Base-by-base conservation (phyloP, 2,329 filamentous ascomycete species). In the Epichloe gansuensis region DNA sequence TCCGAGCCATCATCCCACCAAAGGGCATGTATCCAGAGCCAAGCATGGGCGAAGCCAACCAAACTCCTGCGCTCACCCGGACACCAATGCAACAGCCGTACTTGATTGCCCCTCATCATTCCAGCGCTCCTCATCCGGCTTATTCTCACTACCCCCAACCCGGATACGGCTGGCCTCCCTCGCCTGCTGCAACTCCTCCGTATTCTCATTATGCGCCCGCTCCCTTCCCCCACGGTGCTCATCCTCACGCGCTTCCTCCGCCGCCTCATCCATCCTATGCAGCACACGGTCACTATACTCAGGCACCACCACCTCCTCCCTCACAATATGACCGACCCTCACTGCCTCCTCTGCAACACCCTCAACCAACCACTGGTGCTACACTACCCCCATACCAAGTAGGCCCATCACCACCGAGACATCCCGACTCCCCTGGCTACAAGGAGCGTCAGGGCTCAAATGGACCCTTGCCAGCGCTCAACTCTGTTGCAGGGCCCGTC, bases 21-120 rank as follows among this genome's bases (percentile, higher is more conserved):
- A 96, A 95, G 74, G 91, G 90, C 64, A 89, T 97, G 81, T 98
- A 98, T 66, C 93, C 93, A 0, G 93, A 98, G 68, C 95, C 91
- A 1, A 95, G 89, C 45, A 82, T 96, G 59, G 88, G 89, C 63
- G 91, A 96, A 62, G 77, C 84, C 56, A 85, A 85, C 64, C 85
- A 84, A 53, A 82, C 89, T 13, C 88, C 90, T 12, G 84, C 87
- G 3, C 80, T 94, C 40, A 91, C 89, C 12, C 80, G 89, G 58
- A 80, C 85, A 0, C 89, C 82, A 3, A 82, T 85, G 73, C 77
- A 70, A 52, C 68, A 69, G 51, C 63, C 68, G 0, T 71, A 68
- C 57, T 63, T 65, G 61, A 60, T 68, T 42, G 59, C 64, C 45
- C 63, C 68, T 39, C 70, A 64, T 39, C 59, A 62, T 13, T 57